Base-by-base conservation (phyloP, 441 rosid species). In the Eruca vesicaria region DNA sequence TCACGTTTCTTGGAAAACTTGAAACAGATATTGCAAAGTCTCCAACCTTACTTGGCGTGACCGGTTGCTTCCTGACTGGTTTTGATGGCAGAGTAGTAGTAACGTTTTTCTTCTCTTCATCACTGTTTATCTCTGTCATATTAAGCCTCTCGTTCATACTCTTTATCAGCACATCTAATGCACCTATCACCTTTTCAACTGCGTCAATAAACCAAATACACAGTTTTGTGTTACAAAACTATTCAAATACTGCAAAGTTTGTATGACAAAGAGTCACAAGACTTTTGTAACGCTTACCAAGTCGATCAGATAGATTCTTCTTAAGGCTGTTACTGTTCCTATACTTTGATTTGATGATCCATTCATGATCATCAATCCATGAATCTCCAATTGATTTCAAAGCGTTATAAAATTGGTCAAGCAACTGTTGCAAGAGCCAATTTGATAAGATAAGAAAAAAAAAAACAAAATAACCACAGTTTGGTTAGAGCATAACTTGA, bases 311-410 rank as follows among this genome's bases (percentile, higher is more conserved):
- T 5, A 67, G 71, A 52, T 74, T 63, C 73, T 68, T 67, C 15
- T 81, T 84, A 16, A 60, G 57, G 43, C 83, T 81, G n/a, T 28
- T 58, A 26, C 56, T 74, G 68, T 69, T 73, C 28, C 66, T 75
- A 43, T 50, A 58, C 45, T 83, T 85, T 45, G 73, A 77, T 72
- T 80, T 84, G 59, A 84, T 87, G 66, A 81, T 80, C 89, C 89
- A 86, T 2, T 83, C 89, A 4, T 80, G 79, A 65, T 82, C 76
- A 68, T 64, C 75, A 57, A 79, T 86, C 88, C 92, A 93, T 16
- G 89, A 75, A 80, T 91, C 92, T 81, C 96, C 98, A 64, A 87
- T n/a, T n/a, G n/a, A n/a, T n/a, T n/a, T n/a, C n/a, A n/a, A n/a
- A n/a, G n/a, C n/a, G n/a, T n/a, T n/a, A 74, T 82, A 88, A 15